Evolutionary conservation across 108 stramenopile genomes (phyloP).

Genomic region (Pseudonitzschia pungens): DNA sequence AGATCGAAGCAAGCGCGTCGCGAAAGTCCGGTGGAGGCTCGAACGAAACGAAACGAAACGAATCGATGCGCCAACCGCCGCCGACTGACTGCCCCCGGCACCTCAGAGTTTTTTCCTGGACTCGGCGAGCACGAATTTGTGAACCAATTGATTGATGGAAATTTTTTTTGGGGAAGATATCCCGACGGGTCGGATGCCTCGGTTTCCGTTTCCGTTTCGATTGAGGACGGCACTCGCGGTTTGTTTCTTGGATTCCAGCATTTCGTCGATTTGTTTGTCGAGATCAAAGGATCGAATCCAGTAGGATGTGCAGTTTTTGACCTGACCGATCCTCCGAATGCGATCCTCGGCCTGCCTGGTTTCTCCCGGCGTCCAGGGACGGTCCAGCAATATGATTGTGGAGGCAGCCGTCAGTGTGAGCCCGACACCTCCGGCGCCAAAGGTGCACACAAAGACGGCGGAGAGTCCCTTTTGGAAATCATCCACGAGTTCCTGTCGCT

Average conservation of each 20-base stretch:
- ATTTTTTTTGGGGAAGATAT: neutral
- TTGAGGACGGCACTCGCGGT: constrained; percentile 57
- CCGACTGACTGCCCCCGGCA: neutral
- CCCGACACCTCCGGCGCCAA: constrained; percentile 85
- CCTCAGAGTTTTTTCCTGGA: constrained; percentile 1
- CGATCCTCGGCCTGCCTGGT: constrained; percentile 69
- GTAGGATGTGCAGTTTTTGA: constrained; percentile 51
- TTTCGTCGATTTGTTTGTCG: constrained; percentile 71
- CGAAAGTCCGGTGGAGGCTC: no score
- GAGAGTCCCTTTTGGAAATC: constrained; percentile 75
- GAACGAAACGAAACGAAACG: no score
- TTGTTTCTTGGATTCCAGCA: constrained; percentile 63
- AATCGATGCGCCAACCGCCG: no score
- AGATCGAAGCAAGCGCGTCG: no score
- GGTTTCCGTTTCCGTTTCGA: constrained; percentile 9
- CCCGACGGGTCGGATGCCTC: neutral
- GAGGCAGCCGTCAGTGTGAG: constrained; percentile 81
- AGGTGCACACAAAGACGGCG: constrained; percentile 79
- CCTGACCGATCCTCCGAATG: constrained; percentile 85
- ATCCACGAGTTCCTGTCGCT: constrained; percentile 76
- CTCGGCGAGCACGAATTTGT: constrained; percentile 1
- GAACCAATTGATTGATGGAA: constrained; percentile 9
- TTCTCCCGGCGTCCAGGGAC: constrained; percentile 85
- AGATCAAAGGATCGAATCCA: constrained; percentile 72
- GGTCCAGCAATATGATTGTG: constrained; percentile 77